Conservation (phyloP, 2,329 filamentous ascomycete species). For the Botrytis medusae region DNA sequence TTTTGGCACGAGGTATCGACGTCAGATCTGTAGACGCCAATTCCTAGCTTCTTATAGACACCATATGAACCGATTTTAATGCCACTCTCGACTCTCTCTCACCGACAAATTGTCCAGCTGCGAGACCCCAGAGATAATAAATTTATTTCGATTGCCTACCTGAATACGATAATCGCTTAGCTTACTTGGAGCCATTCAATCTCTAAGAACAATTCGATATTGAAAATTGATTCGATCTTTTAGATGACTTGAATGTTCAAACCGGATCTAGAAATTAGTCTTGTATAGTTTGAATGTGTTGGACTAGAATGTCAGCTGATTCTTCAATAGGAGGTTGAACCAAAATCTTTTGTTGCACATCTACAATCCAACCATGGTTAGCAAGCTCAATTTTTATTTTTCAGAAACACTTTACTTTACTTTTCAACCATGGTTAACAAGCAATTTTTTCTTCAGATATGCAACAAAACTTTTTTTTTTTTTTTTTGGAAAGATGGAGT, state of each 20-base stretch:
- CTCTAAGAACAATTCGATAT: neutral
- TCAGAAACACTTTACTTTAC: neutral
- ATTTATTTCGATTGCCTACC: neutral
- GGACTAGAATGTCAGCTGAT: neutral
- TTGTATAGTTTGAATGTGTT: neutral
- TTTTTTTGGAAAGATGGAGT: neutral
- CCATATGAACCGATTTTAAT: neutral
- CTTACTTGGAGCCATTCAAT: neutral
- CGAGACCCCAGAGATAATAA: neutral
- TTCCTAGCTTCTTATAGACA: too few relatives aligned
- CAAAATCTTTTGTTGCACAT: neutral
- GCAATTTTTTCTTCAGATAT: neutral
- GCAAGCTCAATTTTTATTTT: neutral
- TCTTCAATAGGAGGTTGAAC: accelerated
- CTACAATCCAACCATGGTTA: neutral
- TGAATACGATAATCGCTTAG: neutral
- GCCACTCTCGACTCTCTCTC: neutral
- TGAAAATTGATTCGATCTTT: neutral
- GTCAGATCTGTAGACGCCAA: too few relatives aligned
- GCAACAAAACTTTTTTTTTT: neutral
- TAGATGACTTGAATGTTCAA: neutral
- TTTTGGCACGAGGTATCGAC: too few relatives aligned
- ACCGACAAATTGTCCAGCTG: neutral
- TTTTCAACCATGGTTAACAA: neutral
- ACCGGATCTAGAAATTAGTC: neutral